A percentile compares a stretch with the other conserved stretches of the same genome.
Evolutionary conservation across 2,329 filamentous ascomycete species (phyloP).

Genomic region (Venturia effusa): DNA sequence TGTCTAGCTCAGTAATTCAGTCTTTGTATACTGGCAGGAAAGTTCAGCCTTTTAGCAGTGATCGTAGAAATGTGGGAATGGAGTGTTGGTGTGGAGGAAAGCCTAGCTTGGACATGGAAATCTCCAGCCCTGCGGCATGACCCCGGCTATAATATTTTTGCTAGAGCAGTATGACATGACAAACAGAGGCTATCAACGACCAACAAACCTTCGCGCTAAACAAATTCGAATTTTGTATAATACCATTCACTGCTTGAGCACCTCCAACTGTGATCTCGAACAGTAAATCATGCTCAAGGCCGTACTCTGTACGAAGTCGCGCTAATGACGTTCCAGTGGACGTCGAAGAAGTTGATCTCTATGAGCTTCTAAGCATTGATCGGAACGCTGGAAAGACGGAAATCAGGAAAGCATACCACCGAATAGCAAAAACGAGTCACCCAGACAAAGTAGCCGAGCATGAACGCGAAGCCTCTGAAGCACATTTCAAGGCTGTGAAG

Average conservation of each 20-base stretch:
- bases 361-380: slow-evolving; percentile 65
- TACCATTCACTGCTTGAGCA: neutral
- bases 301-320: neutral
- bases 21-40: too few relatives aligned
- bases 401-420: slow-evolving; percentile 56
- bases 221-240: neutral
- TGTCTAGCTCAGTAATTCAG: too few relatives aligned
- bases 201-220: neutral
- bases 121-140: neutral
- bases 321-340: neutral
- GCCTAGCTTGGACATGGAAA: neutral
- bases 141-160: neutral
- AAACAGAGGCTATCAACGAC: neutral
- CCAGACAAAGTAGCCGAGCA: slow-evolving; percentile 91
- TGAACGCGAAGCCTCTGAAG: slow-evolving; percentile 73
- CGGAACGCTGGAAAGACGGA: slow-evolving; percentile 63
- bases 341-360: slow-evolving; percentile 8
- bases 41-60: too few relatives aligned
- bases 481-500: slow-evolving; percentile 84
- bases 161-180: neutral
- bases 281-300: neutral
- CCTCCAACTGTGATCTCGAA: neutral
- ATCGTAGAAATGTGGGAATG: too few relatives aligned
- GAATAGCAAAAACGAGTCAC: slow-evolving; percentile 68
- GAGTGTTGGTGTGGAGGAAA: neutral